Conservation (phyloP, 1,284 basidiomycete genomes). For the Rhodotorula mucilaginosa region DNA sequence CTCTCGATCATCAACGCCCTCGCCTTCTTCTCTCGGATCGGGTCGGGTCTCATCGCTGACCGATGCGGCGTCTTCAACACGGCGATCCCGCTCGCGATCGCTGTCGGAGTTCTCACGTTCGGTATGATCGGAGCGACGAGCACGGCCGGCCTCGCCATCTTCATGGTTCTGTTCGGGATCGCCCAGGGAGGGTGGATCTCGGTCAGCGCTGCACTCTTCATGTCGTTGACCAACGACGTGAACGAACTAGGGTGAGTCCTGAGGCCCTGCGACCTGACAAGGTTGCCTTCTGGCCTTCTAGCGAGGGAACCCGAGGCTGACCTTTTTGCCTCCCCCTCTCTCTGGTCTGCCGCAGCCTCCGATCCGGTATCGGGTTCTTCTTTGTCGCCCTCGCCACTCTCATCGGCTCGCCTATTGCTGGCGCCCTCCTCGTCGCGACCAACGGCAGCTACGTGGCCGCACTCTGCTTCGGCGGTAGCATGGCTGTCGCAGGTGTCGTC, state of each 20-base stretch:
- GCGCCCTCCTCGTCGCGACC: constrained; percentile 26
- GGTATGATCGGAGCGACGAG: constrained; percentile 25
- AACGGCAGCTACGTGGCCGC: constrained; percentile 25
- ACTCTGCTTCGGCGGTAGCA: constrained; percentile 30
- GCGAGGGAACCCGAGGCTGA: background rate
- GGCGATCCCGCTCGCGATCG: constrained; percentile 22
- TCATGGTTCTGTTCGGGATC: constrained; percentile 31
- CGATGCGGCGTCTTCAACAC: constrained; percentile 33
- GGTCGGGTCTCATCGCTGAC: constrained; percentile 29
- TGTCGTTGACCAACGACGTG: constrained; percentile 16
- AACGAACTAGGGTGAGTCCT: constrained; percentile 30
- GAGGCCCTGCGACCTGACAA: background rate
- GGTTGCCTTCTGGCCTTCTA: background rate
- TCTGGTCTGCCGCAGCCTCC: constrained; percentile 12
- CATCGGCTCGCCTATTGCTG: constrained; percentile 37
- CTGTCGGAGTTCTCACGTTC: constrained; percentile 23
- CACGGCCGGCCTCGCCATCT: constrained; percentile 17
- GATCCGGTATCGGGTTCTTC: constrained; percentile 36
- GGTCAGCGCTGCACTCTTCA: constrained; percentile 17
- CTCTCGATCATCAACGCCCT: constrained; percentile 37
- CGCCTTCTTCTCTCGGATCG: constrained; percentile 30
- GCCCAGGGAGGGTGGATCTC: constrained; percentile 31
- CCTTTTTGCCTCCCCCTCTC: background rate
- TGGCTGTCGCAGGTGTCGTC: constrained; percentile 15
- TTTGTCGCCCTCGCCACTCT: constrained; percentile 34